Evolutionary conservation across 257 asterid species (phyloP), one percentile per base, ranked within the genome.

Genomic region (Solanum sitiens): DNA sequence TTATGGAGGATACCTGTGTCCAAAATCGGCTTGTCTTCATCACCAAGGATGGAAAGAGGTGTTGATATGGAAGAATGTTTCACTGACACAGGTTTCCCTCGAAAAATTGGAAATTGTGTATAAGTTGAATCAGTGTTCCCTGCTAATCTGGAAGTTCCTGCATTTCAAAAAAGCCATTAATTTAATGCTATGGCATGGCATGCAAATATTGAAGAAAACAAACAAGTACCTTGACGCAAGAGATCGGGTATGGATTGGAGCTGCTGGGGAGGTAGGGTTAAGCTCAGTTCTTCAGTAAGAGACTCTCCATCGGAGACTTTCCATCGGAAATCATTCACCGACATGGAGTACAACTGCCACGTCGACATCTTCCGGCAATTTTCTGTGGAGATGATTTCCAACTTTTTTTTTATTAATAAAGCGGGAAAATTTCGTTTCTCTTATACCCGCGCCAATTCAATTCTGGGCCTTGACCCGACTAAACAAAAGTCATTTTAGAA

Each of bases 231-330:
- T 91, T 93, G 93, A 87, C 94, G 95, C 91, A 97, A 92, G 79
- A 97, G 94, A 89, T 97, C 99, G 80, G 93, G 86, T 95, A 97
- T 94, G 47, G 99, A 95, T 84, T 98, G 99, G 72, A 97, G 94
- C 86, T 92, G 96, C 72, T 83, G 89, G 84, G 92, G 39, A 85
- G 89, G 79, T 86, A 56, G 90, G 87, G 87, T 76, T 42, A 87
- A 87, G 87, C 73, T 70, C 7, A 91, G 44, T 82, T 89, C 90
- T 35, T 32, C 37, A 32, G 35, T 61, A 37, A 74, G 87, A 16
- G 87, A 91, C 86, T 88, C 89, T 56, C 88, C 90, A 44, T 92
- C 92, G 56, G 93, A 75, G 6, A 73, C 67, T 88, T 92, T 93
- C 97, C 98, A 95, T 86, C 97, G 96, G 91, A 90, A 95, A 53